Base-by-base conservation (phyloP, 164 flowering plant genomes). In the Saururus chinensis region DNA sequence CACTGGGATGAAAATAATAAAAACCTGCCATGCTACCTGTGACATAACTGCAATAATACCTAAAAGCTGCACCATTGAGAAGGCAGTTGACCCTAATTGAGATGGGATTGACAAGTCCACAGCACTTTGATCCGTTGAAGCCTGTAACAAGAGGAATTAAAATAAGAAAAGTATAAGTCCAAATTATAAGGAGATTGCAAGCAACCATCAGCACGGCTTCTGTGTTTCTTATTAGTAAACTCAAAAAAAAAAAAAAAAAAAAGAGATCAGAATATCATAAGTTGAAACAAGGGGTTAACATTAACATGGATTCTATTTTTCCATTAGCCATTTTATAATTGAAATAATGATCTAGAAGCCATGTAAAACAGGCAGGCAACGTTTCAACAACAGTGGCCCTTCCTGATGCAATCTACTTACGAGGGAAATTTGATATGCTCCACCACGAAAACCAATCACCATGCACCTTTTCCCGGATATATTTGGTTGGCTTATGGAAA, bases 11-110 rank as follows among this genome's bases (percentile, higher is more conserved):
- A 86, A 89, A 64, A 90, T 37, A 19, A 90, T 53, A 69, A 90
- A 82, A 69, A 93, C 87, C 73, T 82, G 92, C 99, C 97, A 88
- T 12, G 97, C 84, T 60, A 79, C 84, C 69, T 87, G 99, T 21
- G 91, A 87, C 92, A 90, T 85, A n/a, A 95, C 95, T 56, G 76
- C 93, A 67, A 95, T 74, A 52, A 86, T 78, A 57, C 91, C 97
- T 10, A 88, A 59, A 19, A 95, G 87, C 60, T 82, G 86, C 60
- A 95, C 88, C 19, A 73, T 49, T 9, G 86, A 60, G 68, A 72
- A 78, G 19, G 86, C 89, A 75, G 82, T 63, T 4, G 64, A 3
- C 20, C 75, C 85, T 57, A 85, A 65, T 73, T 64, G 73, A 70
- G 0, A 63, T 4, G 87, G 74, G 58, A 95, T 76, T 64, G 40